Percentiles rank a stretch among this genome's conserved stretches.
These are phyloP conservation scores for Phaeosphaeria sp. DNA, from an alignment of 2,329 filamentous ascomycete genomes.

Conservation along the genomic window DNA sequence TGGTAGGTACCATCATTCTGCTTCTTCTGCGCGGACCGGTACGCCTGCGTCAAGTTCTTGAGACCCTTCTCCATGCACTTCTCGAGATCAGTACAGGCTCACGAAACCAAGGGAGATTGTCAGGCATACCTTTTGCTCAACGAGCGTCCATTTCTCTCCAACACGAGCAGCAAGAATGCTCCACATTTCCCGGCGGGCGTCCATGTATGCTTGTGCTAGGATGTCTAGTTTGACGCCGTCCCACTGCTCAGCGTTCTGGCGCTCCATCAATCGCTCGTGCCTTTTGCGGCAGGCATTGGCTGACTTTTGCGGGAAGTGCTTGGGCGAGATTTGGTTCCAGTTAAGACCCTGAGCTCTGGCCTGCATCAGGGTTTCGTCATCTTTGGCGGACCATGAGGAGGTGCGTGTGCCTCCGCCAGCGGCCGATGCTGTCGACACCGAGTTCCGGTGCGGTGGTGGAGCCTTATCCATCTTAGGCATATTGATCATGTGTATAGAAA, in stretches of 20 bases:
- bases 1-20: constrained; percentile 56
- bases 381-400: constrained; percentile 71
- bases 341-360: constrained; percentile 79
- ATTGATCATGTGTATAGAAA: constrained; percentile 35
- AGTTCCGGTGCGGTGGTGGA: constrained; percentile 35
- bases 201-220: constrained; percentile 80
- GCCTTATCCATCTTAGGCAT: constrained; percentile 56
- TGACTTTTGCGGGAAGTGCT: constrained; percentile 77
- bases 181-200: constrained; percentile 83
- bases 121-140: constrained; percentile 76
- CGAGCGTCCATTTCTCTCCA: constrained; percentile 66
- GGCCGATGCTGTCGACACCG: constrained; percentile 41
- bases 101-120: background rate
- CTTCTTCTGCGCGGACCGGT: constrained; percentile 71
- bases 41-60: constrained; percentile 77
- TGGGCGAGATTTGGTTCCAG: constrained; percentile 80
- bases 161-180: constrained; percentile 69
- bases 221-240: constrained; percentile 76
- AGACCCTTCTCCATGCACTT: constrained; percentile 85
- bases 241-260: constrained; percentile 76
- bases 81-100: constrained; percentile 16
- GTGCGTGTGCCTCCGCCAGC: constrained; percentile 44
- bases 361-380: constrained; percentile 75
- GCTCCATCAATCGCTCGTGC: constrained; percentile 83
- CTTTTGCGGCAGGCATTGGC: constrained; percentile 88